A percentile compares a stretch with the other conserved stretches of the same genome.
Conservation (phyloP, 1,284 basidiomycete species). For the Lentinula novae-zelandiae region DNA sequence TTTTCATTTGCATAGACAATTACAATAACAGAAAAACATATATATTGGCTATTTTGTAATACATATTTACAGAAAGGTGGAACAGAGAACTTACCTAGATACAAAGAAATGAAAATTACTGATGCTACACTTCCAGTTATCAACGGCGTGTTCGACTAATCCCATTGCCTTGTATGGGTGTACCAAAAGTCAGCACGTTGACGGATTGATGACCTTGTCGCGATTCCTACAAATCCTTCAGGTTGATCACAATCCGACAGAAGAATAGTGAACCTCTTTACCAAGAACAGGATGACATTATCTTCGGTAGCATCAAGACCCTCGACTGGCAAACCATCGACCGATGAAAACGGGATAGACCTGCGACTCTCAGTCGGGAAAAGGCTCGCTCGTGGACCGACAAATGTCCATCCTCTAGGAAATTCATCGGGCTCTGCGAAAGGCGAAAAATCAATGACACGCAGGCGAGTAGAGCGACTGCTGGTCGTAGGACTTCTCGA, state of each 20-base stretch:
- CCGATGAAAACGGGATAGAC: slow-evolving; percentile 34
- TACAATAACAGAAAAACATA: not conserved
- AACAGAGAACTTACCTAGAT: not conserved
- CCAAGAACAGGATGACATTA: slow-evolving; percentile 43
- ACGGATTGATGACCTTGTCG: slow-evolving; percentile 33
- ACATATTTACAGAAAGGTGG: not conserved
- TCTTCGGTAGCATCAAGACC: slow-evolving; percentile 43
- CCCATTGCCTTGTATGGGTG: slow-evolving; percentile 16
- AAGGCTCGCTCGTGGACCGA: slow-evolving; percentile 34
- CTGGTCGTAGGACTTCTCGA: slow-evolving; percentile 10
- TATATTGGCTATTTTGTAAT: not conserved
- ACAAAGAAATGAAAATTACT: not conserved
- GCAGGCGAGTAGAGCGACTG: slow-evolving; percentile 27
- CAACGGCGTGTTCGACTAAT: not conserved
- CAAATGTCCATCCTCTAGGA: slow-evolving; percentile 32
- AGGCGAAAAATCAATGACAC: slow-evolving; percentile 39
- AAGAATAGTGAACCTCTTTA: slow-evolving; percentile 20
- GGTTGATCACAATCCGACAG: not conserved
- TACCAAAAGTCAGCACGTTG: slow-evolving; percentile 43
- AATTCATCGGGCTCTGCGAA: slow-evolving; percentile 30
- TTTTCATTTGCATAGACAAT: not conserved
- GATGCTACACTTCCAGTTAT: not conserved
- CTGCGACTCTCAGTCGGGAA: slow-evolving; percentile 36
- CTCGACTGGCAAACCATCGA: slow-evolving; percentile 34
- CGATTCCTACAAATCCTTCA: slow-evolving; percentile 29